A percentile compares a stretch with the other conserved stretches of the same genome.
Conservation (phyloP, 345 rosid genomes). For the Odontarrhena argentea region DNA sequence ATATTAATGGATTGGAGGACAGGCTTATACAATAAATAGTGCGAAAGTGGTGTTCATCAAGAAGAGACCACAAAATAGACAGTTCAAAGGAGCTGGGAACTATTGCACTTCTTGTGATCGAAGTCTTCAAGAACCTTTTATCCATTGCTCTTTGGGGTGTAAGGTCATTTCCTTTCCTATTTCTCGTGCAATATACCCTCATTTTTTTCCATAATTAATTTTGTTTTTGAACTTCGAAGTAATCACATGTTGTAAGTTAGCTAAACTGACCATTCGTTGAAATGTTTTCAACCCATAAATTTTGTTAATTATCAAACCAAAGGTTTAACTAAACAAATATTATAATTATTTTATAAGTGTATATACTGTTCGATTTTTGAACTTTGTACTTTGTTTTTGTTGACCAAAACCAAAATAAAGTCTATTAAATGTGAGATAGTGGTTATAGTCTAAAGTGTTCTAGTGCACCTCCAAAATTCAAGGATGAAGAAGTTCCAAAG, state of each 20-base stretch:
- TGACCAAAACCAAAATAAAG: too few species aligned
- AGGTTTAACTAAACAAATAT: not conserved
- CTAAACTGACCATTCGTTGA: constrained; percentile 7
- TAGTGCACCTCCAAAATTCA: constrained; percentile 1
- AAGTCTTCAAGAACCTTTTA: constrained; percentile 90
- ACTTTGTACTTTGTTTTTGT: not conserved
- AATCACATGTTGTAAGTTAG: not conserved
- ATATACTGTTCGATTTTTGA: constrained; percentile 8
- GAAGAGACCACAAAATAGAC: constrained; percentile 93
- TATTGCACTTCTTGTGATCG: constrained; percentile 93
- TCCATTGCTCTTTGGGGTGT: constrained; percentile 93
- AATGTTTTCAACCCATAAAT: constrained; percentile 1
- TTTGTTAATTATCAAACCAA: constrained; percentile 1
- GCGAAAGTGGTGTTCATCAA: constrained; percentile 96
- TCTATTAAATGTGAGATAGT: not conserved
- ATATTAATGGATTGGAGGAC: constrained; percentile 4
- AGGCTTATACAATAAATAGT: constrained; percentile 93
- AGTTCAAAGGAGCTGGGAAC: constrained; percentile 89
- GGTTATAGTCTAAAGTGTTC: constrained; percentile 1
- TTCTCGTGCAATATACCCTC: not conserved
- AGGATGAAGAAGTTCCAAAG: not conserved
- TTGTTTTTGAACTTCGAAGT: not conserved
- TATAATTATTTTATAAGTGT: not conserved
- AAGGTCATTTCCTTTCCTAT: constrained; percentile 55
- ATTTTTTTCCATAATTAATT: not conserved